A percentile compares a stretch with the other conserved stretches of the same genome.
phyloP scores from a whole-genome alignment of 805 yeast genomes.

The Saccharomycopsis synnaedendra region DNA sequence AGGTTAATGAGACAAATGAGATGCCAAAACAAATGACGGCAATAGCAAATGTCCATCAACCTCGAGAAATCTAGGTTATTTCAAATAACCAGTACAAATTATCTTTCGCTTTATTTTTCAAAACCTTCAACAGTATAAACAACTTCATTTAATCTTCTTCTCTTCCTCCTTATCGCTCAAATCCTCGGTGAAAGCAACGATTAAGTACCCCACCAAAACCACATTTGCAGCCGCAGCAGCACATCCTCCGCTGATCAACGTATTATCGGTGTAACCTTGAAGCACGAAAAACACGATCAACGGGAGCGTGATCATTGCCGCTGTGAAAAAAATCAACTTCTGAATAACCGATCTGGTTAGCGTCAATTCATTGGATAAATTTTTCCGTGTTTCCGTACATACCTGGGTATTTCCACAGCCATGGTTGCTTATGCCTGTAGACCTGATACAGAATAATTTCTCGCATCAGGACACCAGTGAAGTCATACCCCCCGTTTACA shows the following conservation, averaged over 20 bases:
- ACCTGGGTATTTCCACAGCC: constrained; percentile 34
- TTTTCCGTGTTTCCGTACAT: constrained; percentile 16
- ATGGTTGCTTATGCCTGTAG: constrained; percentile 16
- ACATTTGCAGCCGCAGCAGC: constrained; percentile 69
- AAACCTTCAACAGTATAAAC: background rate
- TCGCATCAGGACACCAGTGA: background rate
- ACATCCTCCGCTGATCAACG: constrained; percentile 66
- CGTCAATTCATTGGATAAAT: background rate
- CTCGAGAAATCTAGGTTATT: too few species aligned
- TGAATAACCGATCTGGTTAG: constrained; percentile 42
- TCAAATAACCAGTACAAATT: too few species aligned
- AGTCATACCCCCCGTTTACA: too few species aligned
- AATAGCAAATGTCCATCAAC: too few species aligned
- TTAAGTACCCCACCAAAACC: constrained; percentile 61
- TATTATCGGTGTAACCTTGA: constrained; percentile 27
- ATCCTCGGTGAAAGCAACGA: constrained; percentile 67
- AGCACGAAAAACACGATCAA: constrained; percentile 44
- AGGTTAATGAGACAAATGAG: too few species aligned
- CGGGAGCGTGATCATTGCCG: constrained; percentile 64
- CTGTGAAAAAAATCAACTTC: constrained; percentile 65
- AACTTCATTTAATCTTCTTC: constrained; percentile 27
- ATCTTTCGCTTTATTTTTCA: too few species aligned
- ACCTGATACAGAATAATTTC: background rate
- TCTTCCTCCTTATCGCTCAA: constrained; percentile 23
- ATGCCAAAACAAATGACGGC: too few species aligned